These are phyloP conservation scores for Striga asiatica DNA, from an alignment of 257 asterid genomes.

Conservation along the genomic window DNA sequence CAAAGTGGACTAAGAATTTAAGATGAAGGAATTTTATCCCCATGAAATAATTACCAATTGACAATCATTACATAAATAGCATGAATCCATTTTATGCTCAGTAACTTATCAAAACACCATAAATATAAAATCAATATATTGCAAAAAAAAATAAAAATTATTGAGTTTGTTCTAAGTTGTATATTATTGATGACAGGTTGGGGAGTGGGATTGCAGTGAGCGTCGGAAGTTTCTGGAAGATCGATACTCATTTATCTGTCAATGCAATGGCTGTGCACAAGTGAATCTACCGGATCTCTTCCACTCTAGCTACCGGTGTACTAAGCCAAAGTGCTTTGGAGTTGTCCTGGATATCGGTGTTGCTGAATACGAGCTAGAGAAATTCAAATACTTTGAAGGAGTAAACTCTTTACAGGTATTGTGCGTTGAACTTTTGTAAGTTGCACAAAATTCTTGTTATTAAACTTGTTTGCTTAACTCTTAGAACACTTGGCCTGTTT, in stretches of 20 bases:
- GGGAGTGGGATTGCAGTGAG: constrained; percentile 52
- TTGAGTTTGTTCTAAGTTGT: neutral
- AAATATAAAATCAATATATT: too few species aligned
- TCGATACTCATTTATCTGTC: constrained; percentile 66
- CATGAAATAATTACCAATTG: too few species aligned
- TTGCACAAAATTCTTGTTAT: constrained; percentile 5
- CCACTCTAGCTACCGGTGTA: constrained; percentile 55
- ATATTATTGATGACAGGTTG: constrained; percentile 48
- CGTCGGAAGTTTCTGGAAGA: constrained; percentile 60
- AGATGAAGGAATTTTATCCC: too few species aligned
- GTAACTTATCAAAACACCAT: too few species aligned
- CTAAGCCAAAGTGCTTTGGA: constrained; percentile 49
- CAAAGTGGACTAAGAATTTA: too few species aligned
- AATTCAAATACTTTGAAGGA: constrained; percentile 25
- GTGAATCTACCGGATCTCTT: constrained; percentile 68
- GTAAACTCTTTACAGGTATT: constrained; percentile 39
- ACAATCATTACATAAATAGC: neutral
- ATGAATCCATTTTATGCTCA: too few species aligned
- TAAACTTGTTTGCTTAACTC: neutral
- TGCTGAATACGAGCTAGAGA: constrained; percentile 43
- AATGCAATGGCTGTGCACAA: constrained; percentile 68
- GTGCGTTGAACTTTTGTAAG: constrained; percentile 1
- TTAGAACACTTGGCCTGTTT: constrained; percentile 5
- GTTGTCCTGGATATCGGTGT: constrained; percentile 49
- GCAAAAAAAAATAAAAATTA: too few species aligned